Conservation (phyloP, 441 rosid species). For the Biscutella laevigata region DNA sequence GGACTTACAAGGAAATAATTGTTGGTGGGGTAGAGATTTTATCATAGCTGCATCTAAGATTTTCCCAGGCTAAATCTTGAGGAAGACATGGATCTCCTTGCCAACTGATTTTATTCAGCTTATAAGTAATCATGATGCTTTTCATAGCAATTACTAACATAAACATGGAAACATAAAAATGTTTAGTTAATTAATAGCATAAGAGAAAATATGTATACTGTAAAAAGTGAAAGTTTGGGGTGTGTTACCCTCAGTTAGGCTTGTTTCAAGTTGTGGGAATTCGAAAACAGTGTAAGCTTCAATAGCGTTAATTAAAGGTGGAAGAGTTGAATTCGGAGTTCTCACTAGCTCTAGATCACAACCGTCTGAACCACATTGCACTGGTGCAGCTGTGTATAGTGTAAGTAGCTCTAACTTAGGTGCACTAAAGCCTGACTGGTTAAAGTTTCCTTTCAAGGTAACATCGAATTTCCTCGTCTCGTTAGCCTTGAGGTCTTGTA, state of each 20-base stretch:
- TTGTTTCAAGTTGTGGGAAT: background rate
- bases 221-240: background rate
- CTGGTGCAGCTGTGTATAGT: background rate
- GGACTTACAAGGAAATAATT: conserved; percentile 15
- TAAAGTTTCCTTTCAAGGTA: background rate
- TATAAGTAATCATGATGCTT: conserved; percentile 8
- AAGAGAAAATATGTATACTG: too few relatives aligned
- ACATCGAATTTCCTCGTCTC: conserved; percentile 8
- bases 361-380: background rate
- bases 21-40: conserved; percentile 1
- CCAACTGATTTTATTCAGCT: conserved; percentile 22
- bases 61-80: conserved; percentile 23
- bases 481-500: conserved; percentile 2
- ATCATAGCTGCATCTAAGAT: conserved; percentile 22
- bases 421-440: background rate
- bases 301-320: conserved; percentile 12
- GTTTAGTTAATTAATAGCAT: too few relatives aligned
- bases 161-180: too few relatives aligned
- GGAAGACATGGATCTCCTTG: conserved; percentile 39
- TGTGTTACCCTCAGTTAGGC: conserved; percentile 5
- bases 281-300: conserved; percentile 12
- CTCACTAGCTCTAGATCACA: background rate
- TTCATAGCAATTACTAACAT: background rate
- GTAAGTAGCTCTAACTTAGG: background rate
- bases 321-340: conserved; percentile 13